Evolutionary conservation across 805 yeast genomes (phyloP), one percentile per base, ranked within the genome.

Genomic region (Ogataea haglerorum): DNA sequence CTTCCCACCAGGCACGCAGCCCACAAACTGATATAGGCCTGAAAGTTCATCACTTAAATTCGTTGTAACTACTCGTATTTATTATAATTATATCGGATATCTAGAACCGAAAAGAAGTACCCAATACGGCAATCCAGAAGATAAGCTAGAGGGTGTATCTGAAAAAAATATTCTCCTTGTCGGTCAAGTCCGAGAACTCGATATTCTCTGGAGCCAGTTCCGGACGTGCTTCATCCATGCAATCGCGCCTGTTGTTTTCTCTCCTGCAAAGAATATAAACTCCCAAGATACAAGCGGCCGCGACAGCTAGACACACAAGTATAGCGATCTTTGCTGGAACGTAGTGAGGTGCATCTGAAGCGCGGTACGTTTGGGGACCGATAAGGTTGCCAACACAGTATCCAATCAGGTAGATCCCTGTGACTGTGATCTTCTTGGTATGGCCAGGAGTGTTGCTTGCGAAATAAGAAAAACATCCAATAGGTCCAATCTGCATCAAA

Each of bases 361-460:
- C 61, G 38, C 67, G 68, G 61, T 82, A 83, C n/a, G 85, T 72
- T 58, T 81, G 86, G 5, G 90, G 87, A 2, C 89, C 89, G 38
- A 80, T 70, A 29, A 82, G 60, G 56, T 80, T 77, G 10, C 86
- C 85, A 34, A 75, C 71, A 30, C 85, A 76, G 55, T 79, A 83
- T 2, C 77, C 81, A 40, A 82, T 67, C 62, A 82, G 65, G 31
- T 72, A 72, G 23, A 77, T 58, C 8, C 80, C 78, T 34, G 75
- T 74, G 15, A 75, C 70, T 6, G 75, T 68, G 49, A 78, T 65
- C 52, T 81, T 78, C 57, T 84, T 84, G n/a, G 88, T 80, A 45
- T 76, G 75, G 3, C 91, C 91, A 1, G 86, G 77, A 21, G 77
- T 70, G 56, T 82, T 56, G 16, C 40, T 30, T 10, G 46, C 51